Base-by-base conservation (phyloP, 2,329 filamentous ascomycete species). In the Colletotrichum sojae region DNA sequence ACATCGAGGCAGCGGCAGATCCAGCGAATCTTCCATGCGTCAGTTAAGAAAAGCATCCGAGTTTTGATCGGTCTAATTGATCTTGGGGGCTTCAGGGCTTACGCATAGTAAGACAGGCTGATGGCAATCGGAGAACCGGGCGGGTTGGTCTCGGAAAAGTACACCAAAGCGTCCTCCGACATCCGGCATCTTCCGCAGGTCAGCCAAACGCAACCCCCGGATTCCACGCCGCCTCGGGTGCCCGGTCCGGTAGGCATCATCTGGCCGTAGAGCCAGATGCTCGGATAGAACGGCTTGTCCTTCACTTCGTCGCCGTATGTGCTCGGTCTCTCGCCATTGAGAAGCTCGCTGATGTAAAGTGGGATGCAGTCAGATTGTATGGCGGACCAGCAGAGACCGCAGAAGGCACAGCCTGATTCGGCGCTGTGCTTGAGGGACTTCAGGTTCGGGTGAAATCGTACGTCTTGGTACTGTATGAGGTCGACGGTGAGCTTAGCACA, bases 221-320 rank as follows among this genome's bases (percentile, higher is more conserved):
- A 25, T 25, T 25, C 22, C 22, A 25, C 22, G 22, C 22, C 22
- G 22, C 22, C 22, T 25, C 22, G 22, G 22, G 27, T n/a, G 0
- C 18, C 40, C 36, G 6, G 20, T 18, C 10, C 63, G 48, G 15
- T 3, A 51, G 55, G 18, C n/a, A n/a, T 16, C 6, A 61, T 9
- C 13, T 55, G 25, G 6, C 63, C 63, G 5, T 40, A 40, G 6
- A 66, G 49, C 63, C 63, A 66, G 18, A 66, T 36, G 2, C 63
- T 62, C 5, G 46, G 27, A 27, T 53, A 40, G 10, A 49, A 66
- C 2, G 27, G 5, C 13, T 31, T 25, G 22, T 25, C 22, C 4
- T 5, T 25, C 22, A 25, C 31, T 10, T 43, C 57, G 6, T 15
- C 12, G 9, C 45, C 15, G 13, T 36, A 27, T 31, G 36, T 31